phyloP scores from a whole-genome alignment of 768 basidiomycete genomes.

The Hericium rajendrae region DNA sequence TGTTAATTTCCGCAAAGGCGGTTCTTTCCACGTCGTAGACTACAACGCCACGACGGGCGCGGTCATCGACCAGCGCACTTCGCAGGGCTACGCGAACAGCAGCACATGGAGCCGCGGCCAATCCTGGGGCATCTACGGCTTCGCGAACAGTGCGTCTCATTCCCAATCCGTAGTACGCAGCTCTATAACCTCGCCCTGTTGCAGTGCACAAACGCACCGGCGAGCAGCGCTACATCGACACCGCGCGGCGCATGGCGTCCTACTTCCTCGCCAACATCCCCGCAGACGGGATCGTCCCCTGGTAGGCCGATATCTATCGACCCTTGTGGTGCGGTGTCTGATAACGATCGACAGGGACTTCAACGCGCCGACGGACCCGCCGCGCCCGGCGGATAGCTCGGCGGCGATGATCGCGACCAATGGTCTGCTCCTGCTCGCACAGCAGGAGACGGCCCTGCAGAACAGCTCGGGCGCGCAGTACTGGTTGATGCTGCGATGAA shows the following conservation, averaged over 20 bases:
- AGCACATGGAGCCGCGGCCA: constrained; percentile 74
- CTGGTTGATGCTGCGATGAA: constrained; percentile 42
- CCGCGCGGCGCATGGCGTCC: constrained; percentile 45
- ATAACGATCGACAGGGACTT: constrained; percentile 45
- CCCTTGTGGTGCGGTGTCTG: background rate
- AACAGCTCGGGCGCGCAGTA: constrained; percentile 21
- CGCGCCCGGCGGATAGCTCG: constrained; percentile 58
- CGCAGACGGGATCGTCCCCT: constrained; percentile 53
- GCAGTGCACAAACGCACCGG: constrained; percentile 53
- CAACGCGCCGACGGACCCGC: constrained; percentile 50
- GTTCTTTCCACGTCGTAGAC: constrained; percentile 46
- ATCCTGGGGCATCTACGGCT: constrained; percentile 64
- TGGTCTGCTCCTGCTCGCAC: constrained; percentile 48
- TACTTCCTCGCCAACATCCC: constrained; percentile 58
- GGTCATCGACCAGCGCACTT: constrained; percentile 46
- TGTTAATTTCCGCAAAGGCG: constrained; percentile 13
- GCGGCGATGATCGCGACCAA: constrained; percentile 56
- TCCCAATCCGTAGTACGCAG: background rate
- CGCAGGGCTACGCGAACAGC: constrained; percentile 50
- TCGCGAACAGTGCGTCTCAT: constrained; percentile 47
- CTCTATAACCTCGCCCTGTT: background rate
- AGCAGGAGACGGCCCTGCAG: constrained; percentile 26
- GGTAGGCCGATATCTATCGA: constrained; percentile 29
- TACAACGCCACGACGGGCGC: constrained; percentile 57
- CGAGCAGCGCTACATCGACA: constrained; percentile 42